Evolutionary conservation across 1,284 basidiomycete species (phyloP).

Genomic region (Papiliotrema fonsecae): DNA sequence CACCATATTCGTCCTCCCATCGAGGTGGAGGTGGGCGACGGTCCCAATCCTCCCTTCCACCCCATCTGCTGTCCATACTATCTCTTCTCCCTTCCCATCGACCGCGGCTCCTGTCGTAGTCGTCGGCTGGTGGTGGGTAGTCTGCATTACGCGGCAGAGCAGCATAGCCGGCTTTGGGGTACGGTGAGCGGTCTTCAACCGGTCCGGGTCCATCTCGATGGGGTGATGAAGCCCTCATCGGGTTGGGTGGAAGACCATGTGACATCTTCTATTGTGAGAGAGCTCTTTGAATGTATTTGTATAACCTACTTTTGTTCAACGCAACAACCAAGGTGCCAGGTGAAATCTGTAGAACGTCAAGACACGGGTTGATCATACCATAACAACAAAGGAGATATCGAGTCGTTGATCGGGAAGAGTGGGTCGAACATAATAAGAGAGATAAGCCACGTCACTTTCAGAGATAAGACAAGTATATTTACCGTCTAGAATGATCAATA

Average conservation of each 20-base stretch:
- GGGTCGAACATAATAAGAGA: neutral
- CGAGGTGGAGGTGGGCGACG: slow-evolving; percentile 17
- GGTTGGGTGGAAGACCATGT: neutral
- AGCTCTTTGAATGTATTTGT: neutral
- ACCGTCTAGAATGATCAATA: too few relatives aligned
- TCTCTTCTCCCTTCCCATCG: neutral
- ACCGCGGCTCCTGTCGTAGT: slow-evolving; percentile 10
- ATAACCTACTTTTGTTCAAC: too few relatives aligned
- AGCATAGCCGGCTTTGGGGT: slow-evolving; percentile 30
- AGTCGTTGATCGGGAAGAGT: neutral
- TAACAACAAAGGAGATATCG: neutral
- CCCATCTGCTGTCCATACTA: slow-evolving; percentile 1
- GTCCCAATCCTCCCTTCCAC: slow-evolving; percentile 8
- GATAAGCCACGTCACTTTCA: neutral
- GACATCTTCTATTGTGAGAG: neutral
- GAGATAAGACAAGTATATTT: too few relatives aligned
- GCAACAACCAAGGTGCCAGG: too few relatives aligned
- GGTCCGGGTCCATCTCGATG: neutral
- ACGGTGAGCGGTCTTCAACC: slow-evolving; percentile 13
- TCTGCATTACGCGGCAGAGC: slow-evolving; percentile 32
- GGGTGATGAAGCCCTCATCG: neutral
- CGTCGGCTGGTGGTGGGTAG: slow-evolving; percentile 15
- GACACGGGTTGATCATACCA: too few relatives aligned
- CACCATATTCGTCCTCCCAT: slow-evolving; percentile 40
- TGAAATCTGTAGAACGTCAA: too few relatives aligned